Base-by-base conservation (phyloP, 2,329 filamentous ascomycete species). In the Hypoxylon sp. region DNA sequence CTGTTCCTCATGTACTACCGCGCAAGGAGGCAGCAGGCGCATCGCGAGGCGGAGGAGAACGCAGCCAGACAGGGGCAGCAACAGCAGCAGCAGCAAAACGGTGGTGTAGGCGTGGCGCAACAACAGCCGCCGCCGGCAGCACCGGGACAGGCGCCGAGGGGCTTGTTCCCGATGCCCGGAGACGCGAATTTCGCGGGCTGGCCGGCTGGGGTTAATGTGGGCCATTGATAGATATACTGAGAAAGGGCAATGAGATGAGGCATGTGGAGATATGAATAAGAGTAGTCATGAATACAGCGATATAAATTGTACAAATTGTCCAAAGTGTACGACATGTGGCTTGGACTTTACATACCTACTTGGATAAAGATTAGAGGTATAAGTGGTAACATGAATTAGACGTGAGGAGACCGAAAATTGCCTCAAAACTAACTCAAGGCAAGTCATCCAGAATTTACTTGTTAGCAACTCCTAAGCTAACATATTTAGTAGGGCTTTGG, bases 1-100 rank as follows among this genome's bases (percentile, higher is more conserved):
- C 87, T 91, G 0, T 86, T 91, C 54, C 81, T 98, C 30, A 84
- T 98, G 15, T 97, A 93, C 77, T 94, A 95, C 76, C 84, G 92
- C 19, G 89, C 92, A 66, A 88, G 87, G 73, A 82, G 88, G 62
- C 90, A 92, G 73, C 82, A 89, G 68, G 83, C 80, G 28, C 82
- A 84, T 53, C 78, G 71, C 32, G 67, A 73, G 54, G 75, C 69
- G 1, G 74, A 76, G 64, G 73, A 78, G 48, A 71, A 72, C 13
- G 74, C 68, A 4, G 71, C 69, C 7, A 67, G 67, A 46, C 57
- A 44, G 17, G 61, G 59, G 19, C 60, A 67, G 49, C 62, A 65
- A 46, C 57, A 44, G 17, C 59, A 56, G 19, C 60, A 67, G 37
- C 68, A 67, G 13, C 41, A 47, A n/a, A 24, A 24, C 6, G 50